Evolutionary conservation across 768 basidiomycete species (phyloP), one percentile per base, ranked within the genome.

Genomic region (Jaapia argillacea): DNA sequence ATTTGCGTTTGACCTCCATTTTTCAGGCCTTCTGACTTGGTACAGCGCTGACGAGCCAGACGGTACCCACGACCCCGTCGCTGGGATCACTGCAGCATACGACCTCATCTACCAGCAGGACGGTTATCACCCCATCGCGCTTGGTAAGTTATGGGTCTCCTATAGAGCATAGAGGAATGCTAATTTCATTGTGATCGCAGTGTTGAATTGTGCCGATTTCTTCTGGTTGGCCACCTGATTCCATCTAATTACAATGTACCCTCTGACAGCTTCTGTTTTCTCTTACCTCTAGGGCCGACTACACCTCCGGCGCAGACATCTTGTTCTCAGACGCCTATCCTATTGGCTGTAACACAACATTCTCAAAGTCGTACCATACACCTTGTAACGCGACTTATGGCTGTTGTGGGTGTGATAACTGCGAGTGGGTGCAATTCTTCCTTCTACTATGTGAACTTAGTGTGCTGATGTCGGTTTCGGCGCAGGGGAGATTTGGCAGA

Each of bases 11-110:
- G n/a, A n/a, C n/a, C n/a, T n/a, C n/a, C n/a, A n/a, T n/a, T n/a
- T n/a, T 1, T 68, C 76, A 0, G 86, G 85, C 49, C 69, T 89
- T 22, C 66, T 87, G 13, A 59, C 80, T 2, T 83, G 79, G 78
- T 85, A 85, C 58, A 84, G 80, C 1, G 79, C 69, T 0, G 81
- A 86, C 49, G 83, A 86, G 57, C 81, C 79, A 1, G 82, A 85
- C 50, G 82, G 83, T 28, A 18, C 21, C 21, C 24, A 18, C 44
- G 57, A 84, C 47, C 81, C 85, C 5, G 62, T 81, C 28, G 67
- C 78, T 41, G 79, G 81, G 0, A 77, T 83, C 4, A 48, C 45
- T 1, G 40, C 31, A 1, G 56, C 77, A 1, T 71, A 72, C 45
- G 66, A 75, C 42, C 48, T 66, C 26, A 74, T 81, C 45, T 61